Evolutionary conservation across 116 monocot species (phyloP).

Genomic region (Cymodocea nodosa): DNA sequence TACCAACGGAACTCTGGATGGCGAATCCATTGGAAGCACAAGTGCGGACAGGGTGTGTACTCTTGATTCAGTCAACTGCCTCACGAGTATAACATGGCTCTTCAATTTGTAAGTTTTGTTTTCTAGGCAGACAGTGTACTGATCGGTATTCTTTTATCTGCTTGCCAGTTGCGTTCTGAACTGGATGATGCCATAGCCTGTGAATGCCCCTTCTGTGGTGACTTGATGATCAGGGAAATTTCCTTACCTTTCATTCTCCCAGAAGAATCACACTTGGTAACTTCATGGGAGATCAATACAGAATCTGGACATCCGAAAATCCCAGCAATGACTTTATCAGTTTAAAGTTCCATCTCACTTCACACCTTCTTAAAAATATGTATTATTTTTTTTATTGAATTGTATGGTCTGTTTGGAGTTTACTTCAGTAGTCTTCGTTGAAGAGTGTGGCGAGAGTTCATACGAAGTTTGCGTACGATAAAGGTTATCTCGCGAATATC

Average conservation of each 20-base stretch:
- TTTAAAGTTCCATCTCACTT: not conserved
- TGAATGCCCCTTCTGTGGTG: slow-evolving; percentile 96
- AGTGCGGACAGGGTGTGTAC: slow-evolving; percentile 45
- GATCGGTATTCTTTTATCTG: not conserved
- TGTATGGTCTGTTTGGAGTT: too few species aligned
- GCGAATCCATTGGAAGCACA: slow-evolving; percentile 34
- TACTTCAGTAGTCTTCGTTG: too few species aligned
- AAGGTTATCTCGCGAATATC: too few species aligned
- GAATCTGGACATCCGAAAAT: slow-evolving; percentile 40
- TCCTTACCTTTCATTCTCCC: slow-evolving; percentile 48
- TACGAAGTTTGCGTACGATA: too few species aligned
- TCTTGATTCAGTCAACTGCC: not conserved
- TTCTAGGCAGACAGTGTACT: not conserved
- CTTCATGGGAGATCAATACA: slow-evolving; percentile 80
- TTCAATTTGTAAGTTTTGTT: not conserved
- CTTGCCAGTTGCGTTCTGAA: slow-evolving; percentile 52
- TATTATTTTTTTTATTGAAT: too few species aligned
- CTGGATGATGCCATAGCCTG: slow-evolving; percentile 88
- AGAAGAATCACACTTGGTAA: slow-evolving; percentile 44
- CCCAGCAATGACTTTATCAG: slow-evolving; percentile 52
- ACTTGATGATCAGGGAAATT: slow-evolving; percentile 87
- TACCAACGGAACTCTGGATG: slow-evolving; percentile 12
- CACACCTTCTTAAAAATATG: too few species aligned
- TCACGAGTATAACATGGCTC: not conserved
- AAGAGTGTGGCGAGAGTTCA: too few species aligned